Conservation (phyloP, 768 basidiomycete species). For the Lactarius psammicola region DNA sequence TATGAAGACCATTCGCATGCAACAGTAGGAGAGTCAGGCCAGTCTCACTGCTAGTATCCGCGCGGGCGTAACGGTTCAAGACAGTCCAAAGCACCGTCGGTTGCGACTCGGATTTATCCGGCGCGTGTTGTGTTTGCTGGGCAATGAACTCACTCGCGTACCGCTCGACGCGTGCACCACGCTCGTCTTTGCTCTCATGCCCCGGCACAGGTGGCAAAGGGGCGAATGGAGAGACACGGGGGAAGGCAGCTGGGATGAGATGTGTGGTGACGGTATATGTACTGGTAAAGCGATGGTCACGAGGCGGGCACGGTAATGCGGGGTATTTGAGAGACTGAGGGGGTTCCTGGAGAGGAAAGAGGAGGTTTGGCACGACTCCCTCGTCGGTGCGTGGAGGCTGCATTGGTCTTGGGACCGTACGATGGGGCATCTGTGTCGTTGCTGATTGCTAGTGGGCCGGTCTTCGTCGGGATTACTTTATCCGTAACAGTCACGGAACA, state of each 20-base stretch:
- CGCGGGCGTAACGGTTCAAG: slow-evolving; percentile 65
- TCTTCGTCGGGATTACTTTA: neutral
- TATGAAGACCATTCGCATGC: slow-evolving; percentile 87
- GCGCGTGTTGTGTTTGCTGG: slow-evolving; percentile 24
- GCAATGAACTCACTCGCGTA: slow-evolving; percentile 11
- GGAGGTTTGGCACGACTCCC: neutral
- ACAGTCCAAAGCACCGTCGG: slow-evolving; percentile 60
- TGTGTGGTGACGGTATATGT: slow-evolving; percentile 51
- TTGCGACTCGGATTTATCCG: slow-evolving; percentile 26
- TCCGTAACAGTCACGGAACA: neutral
- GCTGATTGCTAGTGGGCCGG: neutral
- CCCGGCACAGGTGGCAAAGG: slow-evolving; percentile 39
- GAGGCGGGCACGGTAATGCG: slow-evolving; percentile 37
- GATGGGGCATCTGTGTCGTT: neutral
- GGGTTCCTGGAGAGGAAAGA: slow-evolving; percentile 13
- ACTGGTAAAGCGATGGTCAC: slow-evolving; percentile 7
- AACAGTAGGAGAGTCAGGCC: slow-evolving; percentile 72
- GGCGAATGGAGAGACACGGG: slow-evolving; percentile 45
- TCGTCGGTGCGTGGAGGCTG: neutral
- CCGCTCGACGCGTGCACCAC: slow-evolving; percentile 8
- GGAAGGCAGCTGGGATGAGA: slow-evolving; percentile 52
- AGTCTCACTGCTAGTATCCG: slow-evolving; percentile 31
- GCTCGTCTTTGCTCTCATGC: slow-evolving; percentile 40
- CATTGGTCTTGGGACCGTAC: slow-evolving; percentile 7
- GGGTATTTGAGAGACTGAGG: slow-evolving; percentile 39